These are phyloP conservation scores for Alisma plantagoaquatica DNA, from an alignment of 106 monocot species.

Conservation along the genomic window DNA sequence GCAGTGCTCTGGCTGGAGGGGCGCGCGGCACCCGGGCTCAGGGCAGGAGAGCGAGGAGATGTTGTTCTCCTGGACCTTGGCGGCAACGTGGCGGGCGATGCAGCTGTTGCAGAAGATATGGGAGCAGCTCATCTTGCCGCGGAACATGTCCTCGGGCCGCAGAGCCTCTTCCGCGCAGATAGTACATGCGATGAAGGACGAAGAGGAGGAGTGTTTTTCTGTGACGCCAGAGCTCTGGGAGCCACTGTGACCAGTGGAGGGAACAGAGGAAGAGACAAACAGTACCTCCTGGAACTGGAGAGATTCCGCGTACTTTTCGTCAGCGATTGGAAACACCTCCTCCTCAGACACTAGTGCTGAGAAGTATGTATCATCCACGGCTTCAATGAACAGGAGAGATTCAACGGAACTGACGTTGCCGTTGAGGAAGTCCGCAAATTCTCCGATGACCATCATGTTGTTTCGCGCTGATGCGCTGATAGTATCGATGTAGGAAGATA, in stretches of 20 bases:
- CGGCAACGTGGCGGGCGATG: slow-evolving; percentile 18
- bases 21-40: slow-evolving; percentile 5
- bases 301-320: slow-evolving; percentile 35
- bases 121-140: slow-evolving; percentile 6
- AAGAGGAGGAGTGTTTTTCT: too few relatives aligned
- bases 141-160: slow-evolving; percentile 1
- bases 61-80: slow-evolving; percentile 22
- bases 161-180: too few relatives aligned
- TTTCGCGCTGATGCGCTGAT: too few relatives aligned
- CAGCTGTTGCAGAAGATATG: slow-evolving; percentile 40
- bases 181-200: too few relatives aligned
- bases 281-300: slow-evolving; percentile 60
- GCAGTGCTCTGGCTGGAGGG: slow-evolving; percentile 5
- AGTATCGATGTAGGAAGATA: too few relatives aligned
- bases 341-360: slow-evolving; percentile 20
- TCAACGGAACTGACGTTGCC: too few relatives aligned
- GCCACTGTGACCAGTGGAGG: neutral
- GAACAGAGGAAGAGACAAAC: slow-evolving; percentile 5
- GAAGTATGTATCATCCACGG: slow-evolving; percentile 63
- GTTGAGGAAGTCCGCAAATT: too few relatives aligned
- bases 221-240: too few relatives aligned
- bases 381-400: too few relatives aligned
- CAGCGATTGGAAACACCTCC: slow-evolving; percentile 31
- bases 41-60: slow-evolving; percentile 11
- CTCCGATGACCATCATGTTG: too few relatives aligned